Conservation (phyloP, 2,329 filamentous ascomycete species). For the Trichoderma sp. region DNA sequence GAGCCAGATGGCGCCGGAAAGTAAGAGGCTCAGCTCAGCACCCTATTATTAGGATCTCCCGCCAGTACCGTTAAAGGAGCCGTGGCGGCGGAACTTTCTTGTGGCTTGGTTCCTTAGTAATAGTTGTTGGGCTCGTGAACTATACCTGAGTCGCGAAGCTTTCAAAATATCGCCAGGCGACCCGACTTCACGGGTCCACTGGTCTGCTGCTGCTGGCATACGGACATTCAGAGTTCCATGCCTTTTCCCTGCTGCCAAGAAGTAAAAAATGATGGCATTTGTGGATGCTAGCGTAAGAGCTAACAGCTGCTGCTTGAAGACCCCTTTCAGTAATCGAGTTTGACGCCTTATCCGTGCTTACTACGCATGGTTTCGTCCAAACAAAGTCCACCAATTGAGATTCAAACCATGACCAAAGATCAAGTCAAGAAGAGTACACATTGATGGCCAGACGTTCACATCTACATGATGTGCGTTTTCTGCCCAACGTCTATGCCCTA, state of each 20-base stretch:
- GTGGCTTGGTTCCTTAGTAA: not conserved
- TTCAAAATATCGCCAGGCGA: not conserved
- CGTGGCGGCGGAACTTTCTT: not conserved
- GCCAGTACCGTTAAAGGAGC: not conserved
- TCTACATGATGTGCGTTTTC: not conserved
- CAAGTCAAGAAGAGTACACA: not conserved
- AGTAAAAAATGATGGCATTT: not conserved
- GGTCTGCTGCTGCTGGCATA: not conserved
- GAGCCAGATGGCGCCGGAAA: not conserved
- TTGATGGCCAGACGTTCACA: not conserved
- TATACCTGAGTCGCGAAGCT: not conserved
- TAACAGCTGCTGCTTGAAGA: not conserved
- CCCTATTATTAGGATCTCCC: not conserved
- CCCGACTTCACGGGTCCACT: not conserved
- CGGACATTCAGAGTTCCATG: not conserved
- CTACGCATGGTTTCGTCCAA: not conserved
- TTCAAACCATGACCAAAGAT: not conserved
- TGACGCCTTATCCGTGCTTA: conserved; percentile 6
- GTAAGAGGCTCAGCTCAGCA: not conserved
- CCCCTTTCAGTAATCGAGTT: not conserved
- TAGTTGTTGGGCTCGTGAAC: not conserved
- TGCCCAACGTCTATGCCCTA: not conserved
- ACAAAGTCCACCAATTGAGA: not conserved
- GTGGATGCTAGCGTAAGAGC: not conserved
- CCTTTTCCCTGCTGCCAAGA: not conserved